phyloP scores from a whole-genome alignment of 169 alveolate genomes.

The Perkinsus marinus region DNA sequence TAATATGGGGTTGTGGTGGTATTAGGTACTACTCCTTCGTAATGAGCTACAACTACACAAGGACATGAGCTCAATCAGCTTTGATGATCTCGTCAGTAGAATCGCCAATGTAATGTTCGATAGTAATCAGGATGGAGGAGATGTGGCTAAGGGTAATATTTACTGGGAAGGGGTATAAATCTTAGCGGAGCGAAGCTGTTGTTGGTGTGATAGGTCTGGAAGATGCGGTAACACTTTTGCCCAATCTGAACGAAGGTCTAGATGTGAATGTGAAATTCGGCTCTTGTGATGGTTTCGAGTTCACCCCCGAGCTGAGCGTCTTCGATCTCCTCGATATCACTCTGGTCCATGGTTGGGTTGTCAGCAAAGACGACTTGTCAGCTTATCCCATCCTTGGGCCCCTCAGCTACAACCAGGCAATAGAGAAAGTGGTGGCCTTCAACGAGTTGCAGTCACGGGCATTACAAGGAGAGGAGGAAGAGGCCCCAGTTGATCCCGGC shows the following conservation, averaged over 20 bases:
- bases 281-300: conserved; percentile 25
- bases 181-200: too few species aligned
- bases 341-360: conserved; percentile 32
- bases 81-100: conserved; percentile 10
- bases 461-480: background rate
- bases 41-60: conserved; percentile 27
- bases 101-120: conserved; percentile 26
- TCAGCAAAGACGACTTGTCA: conserved; percentile 21
- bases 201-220: conserved; percentile 4
- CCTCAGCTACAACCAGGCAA: background rate
- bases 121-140: conserved; percentile 16
- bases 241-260: conserved; percentile 30
- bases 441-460: background rate
- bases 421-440: background rate
- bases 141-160: background rate
- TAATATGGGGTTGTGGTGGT: background rate
- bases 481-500: background rate
- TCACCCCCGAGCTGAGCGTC: conserved; percentile 27
- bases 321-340: conserved; percentile 33
- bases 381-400: conserved; percentile 7
- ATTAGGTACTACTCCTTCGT: conserved; percentile 9
- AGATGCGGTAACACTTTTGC: conserved; percentile 27
- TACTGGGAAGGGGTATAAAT: background rate
- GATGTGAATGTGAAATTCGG: conserved; percentile 32
- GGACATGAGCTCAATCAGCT: conserved; percentile 23